These are phyloP conservation scores for Syzygium aromaticum DNA, from an alignment of 345 rosid genomes.

Conservation along the genomic window DNA sequence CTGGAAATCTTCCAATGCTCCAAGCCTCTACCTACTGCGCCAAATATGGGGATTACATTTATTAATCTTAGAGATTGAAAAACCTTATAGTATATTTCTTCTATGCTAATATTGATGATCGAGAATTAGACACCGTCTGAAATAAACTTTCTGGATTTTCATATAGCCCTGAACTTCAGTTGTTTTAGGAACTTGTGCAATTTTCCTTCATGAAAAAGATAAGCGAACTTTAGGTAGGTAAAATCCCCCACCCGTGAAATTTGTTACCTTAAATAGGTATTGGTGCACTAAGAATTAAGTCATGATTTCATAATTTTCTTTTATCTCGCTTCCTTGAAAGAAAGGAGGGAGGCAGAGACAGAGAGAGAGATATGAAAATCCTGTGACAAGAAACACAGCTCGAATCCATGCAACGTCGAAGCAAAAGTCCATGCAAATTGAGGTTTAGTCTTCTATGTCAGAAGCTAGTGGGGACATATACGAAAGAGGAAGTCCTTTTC, in stretches of 20 bases:
- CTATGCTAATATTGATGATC: too few species aligned
- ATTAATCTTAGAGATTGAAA: too few species aligned
- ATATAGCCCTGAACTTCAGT: not conserved
- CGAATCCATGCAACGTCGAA: not conserved
- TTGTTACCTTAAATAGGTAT: too few species aligned
- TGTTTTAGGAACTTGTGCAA: not conserved
- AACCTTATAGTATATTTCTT: too few species aligned
- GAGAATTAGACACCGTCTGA: too few species aligned
- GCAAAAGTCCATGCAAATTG: not conserved
- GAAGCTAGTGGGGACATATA: not conserved
- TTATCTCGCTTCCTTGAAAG: not conserved
- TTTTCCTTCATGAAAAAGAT: too few species aligned
- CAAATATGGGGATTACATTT: too few species aligned
- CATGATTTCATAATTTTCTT: not conserved
- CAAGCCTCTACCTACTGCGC: too few species aligned
- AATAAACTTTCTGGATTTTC: not conserved
- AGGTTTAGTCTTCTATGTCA: not conserved
- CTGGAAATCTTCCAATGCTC: too few species aligned
- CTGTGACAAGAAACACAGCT: not conserved
- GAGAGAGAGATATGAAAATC: not conserved
- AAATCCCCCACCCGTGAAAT: too few species aligned
- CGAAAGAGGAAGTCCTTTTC: not conserved
- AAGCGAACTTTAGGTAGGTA: too few species aligned
- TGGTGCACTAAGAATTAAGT: not conserved
- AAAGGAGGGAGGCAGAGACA: not conserved